A percentile compares a stretch with the other conserved stretches of the same genome.
Conservation (phyloP, 2,329 filamentous ascomycete species). For the Geoglossum cookeanum region DNA sequence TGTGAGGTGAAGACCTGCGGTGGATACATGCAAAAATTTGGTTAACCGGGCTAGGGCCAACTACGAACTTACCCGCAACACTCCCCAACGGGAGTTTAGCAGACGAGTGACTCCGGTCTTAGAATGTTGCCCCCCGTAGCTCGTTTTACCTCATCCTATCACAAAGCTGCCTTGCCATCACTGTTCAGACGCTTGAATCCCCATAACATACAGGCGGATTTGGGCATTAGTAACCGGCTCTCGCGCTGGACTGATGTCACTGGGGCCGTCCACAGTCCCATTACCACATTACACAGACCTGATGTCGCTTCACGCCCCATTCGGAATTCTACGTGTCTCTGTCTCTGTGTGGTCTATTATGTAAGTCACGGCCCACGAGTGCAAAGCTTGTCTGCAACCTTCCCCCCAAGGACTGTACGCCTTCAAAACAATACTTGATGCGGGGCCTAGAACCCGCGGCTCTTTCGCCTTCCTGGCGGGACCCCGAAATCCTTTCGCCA, state of each 20-base stretch:
- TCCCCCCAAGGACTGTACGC: neutral
- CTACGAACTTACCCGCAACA: slow-evolving; percentile 1
- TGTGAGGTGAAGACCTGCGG: neutral
- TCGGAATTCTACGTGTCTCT: neutral
- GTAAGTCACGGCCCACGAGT: neutral
- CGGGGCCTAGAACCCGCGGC: neutral
- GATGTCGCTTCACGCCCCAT: neutral
- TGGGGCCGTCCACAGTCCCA: neutral
- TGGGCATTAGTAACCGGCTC: neutral
- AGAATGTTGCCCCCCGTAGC: neutral
- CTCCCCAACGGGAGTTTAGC: neutral
- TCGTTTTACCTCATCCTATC: neutral
- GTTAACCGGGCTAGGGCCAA: slow-evolving; percentile 3
- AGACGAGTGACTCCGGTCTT: neutral
- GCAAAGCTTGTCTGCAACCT: neutral
- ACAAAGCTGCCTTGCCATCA: no score
- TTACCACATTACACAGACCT: neutral
- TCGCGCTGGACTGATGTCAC: neutral
- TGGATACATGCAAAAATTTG: slow-evolving; percentile 3
- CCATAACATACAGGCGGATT: no score
- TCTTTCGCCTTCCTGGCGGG: neutral
- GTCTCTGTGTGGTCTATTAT: neutral
- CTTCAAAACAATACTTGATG: neutral
- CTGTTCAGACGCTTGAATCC: no score
- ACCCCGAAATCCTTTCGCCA: neutral